Percentiles rank a stretch among this genome's conserved stretches.
Evolutionary conservation across 441 rosid genomes (phyloP).

Genomic region (Kokia cookei): DNA sequence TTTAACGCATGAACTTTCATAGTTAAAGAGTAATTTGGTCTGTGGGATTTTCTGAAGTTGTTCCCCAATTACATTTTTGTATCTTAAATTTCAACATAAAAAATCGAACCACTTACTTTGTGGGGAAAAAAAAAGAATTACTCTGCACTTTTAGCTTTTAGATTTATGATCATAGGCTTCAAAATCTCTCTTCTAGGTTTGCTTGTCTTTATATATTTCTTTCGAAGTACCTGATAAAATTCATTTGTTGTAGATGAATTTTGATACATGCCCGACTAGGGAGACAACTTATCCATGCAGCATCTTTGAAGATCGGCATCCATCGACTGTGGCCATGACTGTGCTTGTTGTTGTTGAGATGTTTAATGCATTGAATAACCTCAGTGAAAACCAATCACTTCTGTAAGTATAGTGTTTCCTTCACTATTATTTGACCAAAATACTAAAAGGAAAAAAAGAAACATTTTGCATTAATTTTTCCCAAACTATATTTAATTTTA

Average conservation of each 20-base stretch:
- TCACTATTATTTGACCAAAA: neutral
- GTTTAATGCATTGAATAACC: slow-evolving; percentile 98
- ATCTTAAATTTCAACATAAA: neutral
- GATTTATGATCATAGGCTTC: neutral
- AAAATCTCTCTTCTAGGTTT: neutral
- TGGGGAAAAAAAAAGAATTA: neutral
- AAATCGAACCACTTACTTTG: neutral
- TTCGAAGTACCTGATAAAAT: neutral
- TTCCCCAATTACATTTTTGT: neutral
- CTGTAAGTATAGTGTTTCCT: slow-evolving; percentile 51
- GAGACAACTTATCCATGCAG: slow-evolving; percentile 88
- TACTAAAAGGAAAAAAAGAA: neutral
- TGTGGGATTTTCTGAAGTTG: neutral
- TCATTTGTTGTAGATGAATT: slow-evolving; percentile 66
- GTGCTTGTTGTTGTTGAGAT: slow-evolving; percentile 99
- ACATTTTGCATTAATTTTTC: neutral
- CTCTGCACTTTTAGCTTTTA: neutral
- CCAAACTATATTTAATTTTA: slow-evolving; percentile 28
- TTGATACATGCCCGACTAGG: slow-evolving; percentile 83
- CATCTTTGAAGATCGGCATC: slow-evolving; percentile 90
- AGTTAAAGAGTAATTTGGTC: neutral
- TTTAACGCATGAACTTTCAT: neutral
- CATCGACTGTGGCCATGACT: slow-evolving; percentile 96
- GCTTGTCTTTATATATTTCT: neutral
- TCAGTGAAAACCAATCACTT: slow-evolving; percentile 95